Conservation (phyloP, 306 rosid genomes). For the Fragaria nilgerrensis region DNA sequence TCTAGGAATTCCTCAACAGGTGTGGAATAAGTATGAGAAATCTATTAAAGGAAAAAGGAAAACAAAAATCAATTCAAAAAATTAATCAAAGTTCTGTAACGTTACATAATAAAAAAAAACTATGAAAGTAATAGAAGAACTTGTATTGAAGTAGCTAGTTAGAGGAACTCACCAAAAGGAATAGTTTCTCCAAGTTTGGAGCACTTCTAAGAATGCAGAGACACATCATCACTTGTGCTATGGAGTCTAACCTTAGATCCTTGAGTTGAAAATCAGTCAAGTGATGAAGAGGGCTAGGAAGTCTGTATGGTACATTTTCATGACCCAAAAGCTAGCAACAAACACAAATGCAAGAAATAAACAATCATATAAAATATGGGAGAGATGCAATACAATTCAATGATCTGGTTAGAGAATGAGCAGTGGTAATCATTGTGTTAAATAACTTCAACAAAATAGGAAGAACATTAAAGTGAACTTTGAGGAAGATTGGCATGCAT, state of each 20-base stretch:
- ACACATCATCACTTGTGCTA: neutral
- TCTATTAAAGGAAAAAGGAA: neutral
- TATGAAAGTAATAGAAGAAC: neutral
- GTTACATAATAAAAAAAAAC: too few species aligned
- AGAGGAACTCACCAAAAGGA: constrained; percentile 24
- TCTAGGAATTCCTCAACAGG: neutral
- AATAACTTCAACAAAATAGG: neutral
- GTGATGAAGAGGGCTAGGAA: constrained; percentile 20
- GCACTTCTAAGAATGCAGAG: constrained; percentile 26
- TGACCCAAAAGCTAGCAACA: constrained; percentile 17
- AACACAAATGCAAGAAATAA: constrained; percentile 16
- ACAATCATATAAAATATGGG: neutral
- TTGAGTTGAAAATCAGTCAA: constrained; percentile 18
- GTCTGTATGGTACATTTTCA: constrained; percentile 15
- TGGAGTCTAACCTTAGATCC: constrained; percentile 8
- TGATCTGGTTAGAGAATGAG: neutral
- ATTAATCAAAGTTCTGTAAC: neutral
- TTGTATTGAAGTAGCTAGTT: neutral
- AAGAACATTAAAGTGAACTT: neutral
- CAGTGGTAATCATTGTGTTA: neutral
- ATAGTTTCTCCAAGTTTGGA: constrained; percentile 32
- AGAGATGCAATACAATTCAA: neutral
- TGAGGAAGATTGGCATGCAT: neutral
- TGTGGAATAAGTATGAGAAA: neutral
- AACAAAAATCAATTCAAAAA: neutral